phyloP scores from a whole-genome alignment of 108 stramenopile species.

The Schizochytrium sp. region DNA sequence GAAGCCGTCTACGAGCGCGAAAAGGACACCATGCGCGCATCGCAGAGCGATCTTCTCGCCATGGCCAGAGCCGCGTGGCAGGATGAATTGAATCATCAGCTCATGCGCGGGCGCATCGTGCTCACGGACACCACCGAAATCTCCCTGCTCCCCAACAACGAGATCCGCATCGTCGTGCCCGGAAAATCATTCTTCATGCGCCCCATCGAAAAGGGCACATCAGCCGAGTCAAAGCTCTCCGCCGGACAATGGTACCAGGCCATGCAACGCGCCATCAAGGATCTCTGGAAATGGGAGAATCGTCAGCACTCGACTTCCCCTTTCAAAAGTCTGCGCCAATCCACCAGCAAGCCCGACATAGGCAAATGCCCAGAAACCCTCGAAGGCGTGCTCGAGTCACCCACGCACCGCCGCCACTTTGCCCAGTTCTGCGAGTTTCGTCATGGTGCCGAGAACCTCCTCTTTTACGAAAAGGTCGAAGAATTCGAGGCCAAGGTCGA shows the following conservation, averaged over 20 bases:
- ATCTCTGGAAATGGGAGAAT: background rate
- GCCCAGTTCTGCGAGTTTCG: background rate
- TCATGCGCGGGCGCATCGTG: background rate
- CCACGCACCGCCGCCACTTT: background rate
- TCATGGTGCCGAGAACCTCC: background rate
- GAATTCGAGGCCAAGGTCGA: constrained; percentile 1
- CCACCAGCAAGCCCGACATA: background rate
- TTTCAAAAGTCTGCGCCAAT: background rate
- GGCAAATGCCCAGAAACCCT: background rate
- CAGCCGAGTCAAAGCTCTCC: background rate
- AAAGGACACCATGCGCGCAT: background rate
- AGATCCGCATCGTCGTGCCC: background rate
- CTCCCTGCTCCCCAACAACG: background rate
- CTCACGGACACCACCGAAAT: constrained; percentile 12
- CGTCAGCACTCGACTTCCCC: background rate
- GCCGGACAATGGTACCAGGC: background rate
- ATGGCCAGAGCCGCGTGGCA: background rate
- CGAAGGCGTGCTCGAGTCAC: background rate
- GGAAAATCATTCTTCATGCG: background rate
- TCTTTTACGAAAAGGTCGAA: constrained; percentile 8
- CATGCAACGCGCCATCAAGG: background rate
- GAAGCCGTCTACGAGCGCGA: background rate
- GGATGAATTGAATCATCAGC: background rate
- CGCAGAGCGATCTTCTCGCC: background rate
- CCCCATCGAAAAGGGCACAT: background rate